phyloP scores from a whole-genome alignment of 768 basidiomycete species.

The Leccinum subgranulosum region DNA sequence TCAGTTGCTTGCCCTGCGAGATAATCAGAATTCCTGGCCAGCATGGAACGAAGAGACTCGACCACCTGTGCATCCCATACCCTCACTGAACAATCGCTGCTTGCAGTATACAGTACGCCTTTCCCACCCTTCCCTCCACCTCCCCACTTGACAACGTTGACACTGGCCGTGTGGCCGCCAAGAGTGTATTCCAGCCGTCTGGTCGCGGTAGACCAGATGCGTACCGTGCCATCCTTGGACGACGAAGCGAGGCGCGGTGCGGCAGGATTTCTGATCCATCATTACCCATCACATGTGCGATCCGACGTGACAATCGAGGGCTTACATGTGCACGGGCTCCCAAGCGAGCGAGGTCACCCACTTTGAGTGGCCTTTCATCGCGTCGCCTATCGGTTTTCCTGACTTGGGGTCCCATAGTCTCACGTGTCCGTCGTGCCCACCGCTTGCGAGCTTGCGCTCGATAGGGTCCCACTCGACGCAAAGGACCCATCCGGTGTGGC shows the following conservation, averaged over 20 bases:
- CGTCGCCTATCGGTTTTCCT: slow-evolving; percentile 85
- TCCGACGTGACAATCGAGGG: slow-evolving; percentile 8
- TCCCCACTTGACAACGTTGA: slow-evolving; percentile 96
- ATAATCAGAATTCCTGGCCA: slow-evolving; percentile 3
- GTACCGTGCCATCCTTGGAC: slow-evolving; percentile 93
- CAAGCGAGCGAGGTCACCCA: slow-evolving; percentile 95
- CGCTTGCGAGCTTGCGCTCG: slow-evolving; percentile 88
- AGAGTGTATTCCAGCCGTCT: slow-evolving; percentile 78
- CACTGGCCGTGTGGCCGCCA: slow-evolving; percentile 90
- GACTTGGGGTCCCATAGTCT: slow-evolving; percentile 93
- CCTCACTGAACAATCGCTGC: slow-evolving; percentile 89
- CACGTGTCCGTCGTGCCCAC: slow-evolving; percentile 92
- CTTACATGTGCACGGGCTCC: slow-evolving; percentile 93
- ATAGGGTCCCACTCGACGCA: slow-evolving; percentile 97
- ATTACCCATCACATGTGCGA: slow-evolving; percentile 5
- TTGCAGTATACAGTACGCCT: slow-evolving; percentile 90
- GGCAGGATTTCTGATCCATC: slow-evolving; percentile 57
- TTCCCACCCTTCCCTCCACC: slow-evolving; percentile 65
- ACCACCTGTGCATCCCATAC: slow-evolving; percentile 90
- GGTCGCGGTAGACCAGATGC: slow-evolving; percentile 83
- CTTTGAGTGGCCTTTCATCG: slow-evolving; percentile 89
- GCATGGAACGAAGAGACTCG: slow-evolving; percentile 17
- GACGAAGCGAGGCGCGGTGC: slow-evolving; percentile 88
- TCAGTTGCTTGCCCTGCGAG: slow-evolving; percentile 74
- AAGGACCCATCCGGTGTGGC: slow-evolving; percentile 95